phyloP scores from a whole-genome alignment of 768 basidiomycete genomes.

The Tylopilus subfusipes region DNA sequence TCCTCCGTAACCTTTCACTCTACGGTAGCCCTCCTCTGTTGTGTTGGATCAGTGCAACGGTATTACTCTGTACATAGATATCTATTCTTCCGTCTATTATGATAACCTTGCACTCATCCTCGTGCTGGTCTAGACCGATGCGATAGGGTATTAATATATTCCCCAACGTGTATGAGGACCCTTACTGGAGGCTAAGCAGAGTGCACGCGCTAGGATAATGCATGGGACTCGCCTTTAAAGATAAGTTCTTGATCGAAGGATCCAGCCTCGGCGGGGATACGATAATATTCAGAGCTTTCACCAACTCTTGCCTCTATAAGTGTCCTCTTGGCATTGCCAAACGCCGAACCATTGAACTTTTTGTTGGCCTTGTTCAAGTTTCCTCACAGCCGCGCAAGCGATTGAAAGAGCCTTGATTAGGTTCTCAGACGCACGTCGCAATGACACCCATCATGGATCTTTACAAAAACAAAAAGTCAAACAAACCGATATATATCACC shows the following conservation, averaged over 20 bases:
- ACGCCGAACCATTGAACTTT: too few relatives aligned
- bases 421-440: constrained; percentile 1
- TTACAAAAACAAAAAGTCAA: constrained; percentile 21
- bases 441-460: constrained; percentile 24
- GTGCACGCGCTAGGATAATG: too few relatives aligned
- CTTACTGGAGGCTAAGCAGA: too few relatives aligned
- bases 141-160: neutral
- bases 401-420: neutral
- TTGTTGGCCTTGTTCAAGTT: neutral
- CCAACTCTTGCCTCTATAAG: too few relatives aligned
- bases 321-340: too few relatives aligned
- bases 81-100: constrained; percentile 26
- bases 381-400: neutral
- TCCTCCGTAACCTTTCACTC: constrained; percentile 14
- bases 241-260: too few relatives aligned
- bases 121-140: neutral
- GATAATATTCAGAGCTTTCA: too few relatives aligned
- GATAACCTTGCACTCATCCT: constrained; percentile 9
- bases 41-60: constrained; percentile 19
- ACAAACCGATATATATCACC: constrained; percentile 15
- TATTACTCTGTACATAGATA: constrained; percentile 31
- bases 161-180: too few relatives aligned
- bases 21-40: constrained; percentile 23
- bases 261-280: too few relatives aligned
- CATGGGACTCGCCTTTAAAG: too few relatives aligned